Conservation (phyloP, 192 early-diverging fungal species). For the Coemansia interrupta region DNA sequence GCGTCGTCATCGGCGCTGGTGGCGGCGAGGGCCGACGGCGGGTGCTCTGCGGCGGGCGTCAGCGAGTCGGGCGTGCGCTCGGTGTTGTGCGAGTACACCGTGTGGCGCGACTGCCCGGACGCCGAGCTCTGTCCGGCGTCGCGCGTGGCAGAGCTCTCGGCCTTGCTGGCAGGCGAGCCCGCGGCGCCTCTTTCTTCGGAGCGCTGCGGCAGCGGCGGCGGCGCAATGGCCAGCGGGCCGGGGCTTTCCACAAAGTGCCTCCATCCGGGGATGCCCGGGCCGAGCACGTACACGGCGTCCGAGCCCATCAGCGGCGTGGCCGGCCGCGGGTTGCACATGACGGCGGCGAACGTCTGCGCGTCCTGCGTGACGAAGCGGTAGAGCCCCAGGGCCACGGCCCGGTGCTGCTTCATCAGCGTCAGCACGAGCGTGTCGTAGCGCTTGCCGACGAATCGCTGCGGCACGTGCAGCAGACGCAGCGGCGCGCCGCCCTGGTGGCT, state of each 20-base stretch:
- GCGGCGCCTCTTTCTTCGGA: no score
- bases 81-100: constrained; percentile 47
- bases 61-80: background rate
- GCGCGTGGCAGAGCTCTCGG: background rate
- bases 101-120: constrained; percentile 35
- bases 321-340: constrained; percentile 47
- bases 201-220: no score
- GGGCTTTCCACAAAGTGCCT: constrained; percentile 23
- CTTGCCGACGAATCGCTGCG: constrained; percentile 25
- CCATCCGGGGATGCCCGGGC: constrained; percentile 36
- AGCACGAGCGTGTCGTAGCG: constrained; percentile 40
- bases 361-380: constrained; percentile 38
- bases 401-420: constrained; percentile 47
- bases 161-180: background rate
- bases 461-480: constrained; percentile 32
- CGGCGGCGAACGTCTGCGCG: constrained; percentile 35
- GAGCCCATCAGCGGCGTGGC: constrained; percentile 13
- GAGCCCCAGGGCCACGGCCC: constrained; percentile 36
- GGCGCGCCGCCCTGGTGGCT: constrained; percentile 22
- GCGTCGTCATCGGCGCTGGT: background rate
- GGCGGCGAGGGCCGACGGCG: background rate
- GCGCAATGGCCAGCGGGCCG: constrained; percentile 9
- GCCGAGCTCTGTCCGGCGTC: constrained; percentile 8
- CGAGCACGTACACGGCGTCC: constrained; percentile 46
- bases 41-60: background rate